A percentile compares a stretch with the other conserved stretches of the same genome.
phyloP scores from a whole-genome alignment of 192 early-diverging fungal species.

The Coemansia asiatica region DNA sequence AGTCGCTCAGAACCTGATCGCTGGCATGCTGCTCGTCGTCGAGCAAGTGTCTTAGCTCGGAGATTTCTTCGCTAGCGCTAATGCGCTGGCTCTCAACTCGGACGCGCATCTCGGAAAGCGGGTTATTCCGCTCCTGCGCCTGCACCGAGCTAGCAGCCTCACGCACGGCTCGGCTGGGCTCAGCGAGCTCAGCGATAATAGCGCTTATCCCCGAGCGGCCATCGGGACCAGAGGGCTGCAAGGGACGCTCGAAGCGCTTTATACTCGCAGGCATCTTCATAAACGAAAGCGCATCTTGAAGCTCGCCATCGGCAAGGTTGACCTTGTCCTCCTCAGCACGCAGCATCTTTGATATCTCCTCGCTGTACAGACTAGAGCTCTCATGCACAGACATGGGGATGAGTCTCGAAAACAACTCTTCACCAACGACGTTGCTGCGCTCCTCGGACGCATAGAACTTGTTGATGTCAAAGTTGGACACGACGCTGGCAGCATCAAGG shows the following conservation, averaged over 20 bases:
- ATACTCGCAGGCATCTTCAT: conserved; percentile 83
- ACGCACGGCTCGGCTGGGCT: conserved; percentile 61
- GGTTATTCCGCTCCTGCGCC: conserved; percentile 56
- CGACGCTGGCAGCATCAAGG: conserved; percentile 61
- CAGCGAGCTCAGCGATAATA: conserved; percentile 57
- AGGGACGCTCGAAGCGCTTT: conserved; percentile 71
- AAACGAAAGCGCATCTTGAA: conserved; percentile 78
- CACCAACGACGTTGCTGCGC: conserved; percentile 79
- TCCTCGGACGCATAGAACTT: conserved; percentile 72
- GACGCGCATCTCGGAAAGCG: conserved; percentile 61
- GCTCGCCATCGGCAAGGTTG: conserved; percentile 80
- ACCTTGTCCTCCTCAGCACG: conserved; percentile 76
- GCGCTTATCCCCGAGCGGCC: conserved; percentile 13
- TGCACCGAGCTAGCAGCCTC: conserved; percentile 64
- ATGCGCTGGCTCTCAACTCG: conserved; percentile 67
- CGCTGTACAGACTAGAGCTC: conserved; percentile 89
- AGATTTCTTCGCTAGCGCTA: conserved; percentile 64
- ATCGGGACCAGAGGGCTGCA: conserved; percentile 28
- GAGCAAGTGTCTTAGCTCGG: conserved; percentile 64
- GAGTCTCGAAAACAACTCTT: conserved; percentile 83
- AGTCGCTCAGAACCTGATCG: conserved; percentile 73
- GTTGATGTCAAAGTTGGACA: conserved; percentile 73
- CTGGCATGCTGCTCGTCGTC: conserved; percentile 89
- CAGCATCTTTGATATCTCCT: conserved; percentile 93
- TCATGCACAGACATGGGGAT: conserved; percentile 95